These are phyloP conservation scores for Wickerhamiella pararugosa DNA, from an alignment of 1,139 yeast species.

Conservation along the genomic window DNA sequence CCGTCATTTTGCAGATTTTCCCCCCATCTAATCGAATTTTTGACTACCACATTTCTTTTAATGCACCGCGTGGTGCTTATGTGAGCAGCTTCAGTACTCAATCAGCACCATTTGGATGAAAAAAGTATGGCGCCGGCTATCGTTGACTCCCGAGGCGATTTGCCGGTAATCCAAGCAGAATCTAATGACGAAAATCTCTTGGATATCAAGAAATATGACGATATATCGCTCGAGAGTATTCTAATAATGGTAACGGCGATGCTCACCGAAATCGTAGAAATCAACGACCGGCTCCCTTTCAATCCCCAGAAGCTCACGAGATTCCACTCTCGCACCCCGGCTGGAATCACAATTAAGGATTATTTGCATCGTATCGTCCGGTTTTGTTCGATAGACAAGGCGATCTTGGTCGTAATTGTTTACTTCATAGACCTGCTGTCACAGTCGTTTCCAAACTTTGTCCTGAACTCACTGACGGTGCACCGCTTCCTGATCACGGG, in stretches of 20 bases:
- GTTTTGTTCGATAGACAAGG: constrained; percentile 73
- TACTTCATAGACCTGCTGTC: constrained; percentile 81
- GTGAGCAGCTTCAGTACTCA: no score
- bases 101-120: no score
- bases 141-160: no score
- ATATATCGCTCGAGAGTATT: background rate
- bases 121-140: no score
- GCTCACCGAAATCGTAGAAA: constrained; percentile 53
- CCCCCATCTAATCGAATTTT: no score
- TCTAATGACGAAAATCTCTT: no score
- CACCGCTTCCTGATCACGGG: constrained; percentile 85
- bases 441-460: constrained; percentile 63
- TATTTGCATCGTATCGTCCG: constrained; percentile 65
- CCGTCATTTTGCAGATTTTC: no score
- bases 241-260: constrained; percentile 49
- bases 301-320: constrained; percentile 46
- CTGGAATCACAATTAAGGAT: constrained; percentile 65
- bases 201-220: no score
- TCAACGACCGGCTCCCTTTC: constrained; percentile 46
- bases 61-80: no score
- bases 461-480: constrained; percentile 79
- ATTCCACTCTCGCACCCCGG: constrained; percentile 87
- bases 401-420: constrained; percentile 63
- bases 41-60: no score
- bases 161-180: no score